phyloP scores from a whole-genome alignment of 495 filamentous ascomycete genomes.

The Daldinia bambusicola region DNA sequence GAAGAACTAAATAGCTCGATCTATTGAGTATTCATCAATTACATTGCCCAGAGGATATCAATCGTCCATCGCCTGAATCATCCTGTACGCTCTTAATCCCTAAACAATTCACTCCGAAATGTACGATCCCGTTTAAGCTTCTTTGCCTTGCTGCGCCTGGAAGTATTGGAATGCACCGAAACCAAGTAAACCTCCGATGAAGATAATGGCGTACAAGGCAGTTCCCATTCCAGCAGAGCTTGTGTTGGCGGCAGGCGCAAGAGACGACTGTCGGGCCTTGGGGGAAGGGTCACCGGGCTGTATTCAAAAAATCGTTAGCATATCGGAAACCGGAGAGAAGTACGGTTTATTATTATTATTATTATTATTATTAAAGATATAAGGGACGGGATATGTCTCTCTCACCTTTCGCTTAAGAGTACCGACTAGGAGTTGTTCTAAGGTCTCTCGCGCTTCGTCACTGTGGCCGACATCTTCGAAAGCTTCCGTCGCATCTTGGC shows the following conservation, averaged over 20 bases:
- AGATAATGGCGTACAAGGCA: constrained; percentile 82
- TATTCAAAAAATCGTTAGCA: constrained; percentile 40
- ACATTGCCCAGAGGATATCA: constrained; percentile 32
- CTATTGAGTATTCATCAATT: constrained; percentile 36
- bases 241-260: constrained; percentile 62
- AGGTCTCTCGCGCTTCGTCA: constrained; percentile 96
- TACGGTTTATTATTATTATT: constrained; percentile 14
- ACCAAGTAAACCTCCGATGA: constrained; percentile 79
- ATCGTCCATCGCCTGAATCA: constrained; percentile 34
- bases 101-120: constrained; percentile 10
- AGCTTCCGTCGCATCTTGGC: constrained; percentile 96
- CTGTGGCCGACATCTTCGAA: constrained; percentile 99
- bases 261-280: constrained; percentile 61
- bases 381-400: constrained; percentile 21
- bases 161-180: constrained; percentile 91
- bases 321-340: constrained; percentile 3
- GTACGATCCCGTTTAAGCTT: constrained; percentile 28
- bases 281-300: constrained; percentile 88
- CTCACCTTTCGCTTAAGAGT: constrained; percentile 86
- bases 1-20: constrained; percentile 38
- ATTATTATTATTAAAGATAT: background rate
- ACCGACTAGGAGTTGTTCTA: constrained; percentile 81
- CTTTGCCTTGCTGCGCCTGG: constrained; percentile 65
- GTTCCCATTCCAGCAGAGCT: constrained; percentile 71
- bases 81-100: constrained; percentile 15